phyloP scores from a whole-genome alignment of 495 filamentous ascomycete species.

The Sphaerosporella brunnea region DNA sequence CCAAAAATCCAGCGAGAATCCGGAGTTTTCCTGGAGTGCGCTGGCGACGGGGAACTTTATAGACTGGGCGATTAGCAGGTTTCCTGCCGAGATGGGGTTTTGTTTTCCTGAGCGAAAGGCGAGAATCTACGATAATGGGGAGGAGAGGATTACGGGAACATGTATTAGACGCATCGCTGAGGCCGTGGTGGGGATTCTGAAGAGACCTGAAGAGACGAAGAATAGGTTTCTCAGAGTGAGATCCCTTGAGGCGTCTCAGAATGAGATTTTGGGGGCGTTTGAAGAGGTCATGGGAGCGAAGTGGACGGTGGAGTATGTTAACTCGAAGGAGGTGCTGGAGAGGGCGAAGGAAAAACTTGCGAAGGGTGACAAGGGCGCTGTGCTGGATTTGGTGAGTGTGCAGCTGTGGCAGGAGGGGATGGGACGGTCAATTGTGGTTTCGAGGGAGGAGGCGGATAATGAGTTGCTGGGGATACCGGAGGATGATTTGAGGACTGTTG shows the following conservation, averaged over 20 bases:
- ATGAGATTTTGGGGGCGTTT: slow-evolving; percentile 34
- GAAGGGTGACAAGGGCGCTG: slow-evolving; percentile 29
- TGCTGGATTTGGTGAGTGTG: slow-evolving; percentile 26
- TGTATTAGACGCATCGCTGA: slow-evolving; percentile 33
- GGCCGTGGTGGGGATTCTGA: slow-evolving; percentile 33
- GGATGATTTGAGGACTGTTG: slow-evolving; percentile 15
- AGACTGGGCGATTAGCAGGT: slow-evolving; percentile 29
- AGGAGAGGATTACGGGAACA: slow-evolving; percentile 33
- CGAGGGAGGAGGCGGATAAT: slow-evolving; percentile 27
- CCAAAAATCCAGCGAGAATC: slow-evolving; percentile 25
- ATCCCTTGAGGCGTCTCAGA: slow-evolving; percentile 37
- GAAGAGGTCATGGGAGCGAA: slow-evolving; percentile 33
- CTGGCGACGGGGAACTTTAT: slow-evolving; percentile 36
- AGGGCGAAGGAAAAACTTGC: slow-evolving; percentile 31
- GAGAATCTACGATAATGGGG: slow-evolving; percentile 37
- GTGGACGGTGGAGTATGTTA: slow-evolving; percentile 16
- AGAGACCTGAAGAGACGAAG: slow-evolving; percentile 35
- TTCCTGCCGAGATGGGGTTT: slow-evolving; percentile 28
- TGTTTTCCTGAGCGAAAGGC: slow-evolving; percentile 31
- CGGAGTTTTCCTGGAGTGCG: slow-evolving; percentile 35
- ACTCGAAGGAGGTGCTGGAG: slow-evolving; percentile 31
- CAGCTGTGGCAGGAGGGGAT: slow-evolving; percentile 30
- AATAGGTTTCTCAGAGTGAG: slow-evolving; percentile 36
- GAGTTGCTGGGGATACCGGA: slow-evolving; percentile 29
- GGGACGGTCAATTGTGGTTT: slow-evolving; percentile 25